phyloP scores from a whole-genome alignment of 1,284 basidiomycete species.

The Schizopora paradoxa region DNA sequence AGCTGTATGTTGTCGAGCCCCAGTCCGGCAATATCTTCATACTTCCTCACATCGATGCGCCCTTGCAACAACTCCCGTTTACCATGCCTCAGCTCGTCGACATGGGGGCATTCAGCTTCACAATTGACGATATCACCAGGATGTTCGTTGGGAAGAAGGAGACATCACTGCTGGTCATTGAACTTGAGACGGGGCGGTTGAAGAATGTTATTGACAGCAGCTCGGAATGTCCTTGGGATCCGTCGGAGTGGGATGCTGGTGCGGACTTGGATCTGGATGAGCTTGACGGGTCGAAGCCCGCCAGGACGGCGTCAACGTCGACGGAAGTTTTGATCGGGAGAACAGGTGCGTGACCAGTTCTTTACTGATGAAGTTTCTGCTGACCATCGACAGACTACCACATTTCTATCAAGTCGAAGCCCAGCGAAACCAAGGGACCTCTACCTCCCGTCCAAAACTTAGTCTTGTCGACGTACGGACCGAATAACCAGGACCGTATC shows the following conservation, averaged over 20 bases:
- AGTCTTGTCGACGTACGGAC: constrained; percentile 78
- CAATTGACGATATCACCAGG: constrained; percentile 57
- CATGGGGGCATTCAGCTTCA: constrained; percentile 78
- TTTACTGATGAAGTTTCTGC: background rate
- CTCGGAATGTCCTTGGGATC: constrained; percentile 72
- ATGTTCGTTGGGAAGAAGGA: constrained; percentile 85
- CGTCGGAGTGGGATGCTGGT: constrained; percentile 44
- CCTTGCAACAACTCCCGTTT: constrained; percentile 78
- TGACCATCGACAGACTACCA: constrained; percentile 54
- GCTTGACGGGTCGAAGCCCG: constrained; percentile 52
- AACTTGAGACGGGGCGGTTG: constrained; percentile 77
- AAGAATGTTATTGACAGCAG: constrained; percentile 64
- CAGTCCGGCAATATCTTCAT: constrained; percentile 88
- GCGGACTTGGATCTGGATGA: constrained; percentile 59
- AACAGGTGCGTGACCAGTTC: constrained; percentile 54
- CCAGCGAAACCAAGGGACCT: constrained; percentile 29
- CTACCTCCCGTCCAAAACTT: constrained; percentile 64
- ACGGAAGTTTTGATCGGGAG: constrained; percentile 75
- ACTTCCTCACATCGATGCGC: constrained; percentile 55
- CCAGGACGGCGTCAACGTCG: constrained; percentile 32
- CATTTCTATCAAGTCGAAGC: constrained; percentile 58
- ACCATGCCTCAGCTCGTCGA: constrained; percentile 85
- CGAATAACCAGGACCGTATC: constrained; percentile 70
- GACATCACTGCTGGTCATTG: constrained; percentile 74
- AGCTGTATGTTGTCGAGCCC: constrained; percentile 88